These are phyloP conservation scores for Haplosporangium gracile DNA, from an alignment of 192 early-diverging fungal genomes.

Conservation along the genomic window DNA sequence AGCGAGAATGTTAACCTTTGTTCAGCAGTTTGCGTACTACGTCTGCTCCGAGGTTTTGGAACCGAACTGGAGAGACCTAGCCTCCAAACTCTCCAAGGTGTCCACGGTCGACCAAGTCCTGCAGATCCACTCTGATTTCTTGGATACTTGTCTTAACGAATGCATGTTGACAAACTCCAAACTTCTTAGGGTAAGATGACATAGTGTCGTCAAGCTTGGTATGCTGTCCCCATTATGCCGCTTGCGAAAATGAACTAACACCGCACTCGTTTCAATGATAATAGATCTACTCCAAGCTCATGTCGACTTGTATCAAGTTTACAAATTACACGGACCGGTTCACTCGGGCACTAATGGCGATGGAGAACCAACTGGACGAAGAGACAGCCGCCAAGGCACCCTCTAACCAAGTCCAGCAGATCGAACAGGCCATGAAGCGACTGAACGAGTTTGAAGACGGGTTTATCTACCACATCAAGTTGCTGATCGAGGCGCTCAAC, in stretches of 20 bases:
- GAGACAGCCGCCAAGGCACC: constrained; percentile 46
- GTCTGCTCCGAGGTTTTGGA: constrained; percentile 94
- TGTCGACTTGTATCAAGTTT: constrained; percentile 71
- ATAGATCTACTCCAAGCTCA: constrained; percentile 77
- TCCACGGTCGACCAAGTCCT: constrained; percentile 92
- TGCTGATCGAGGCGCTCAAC: constrained; percentile 83
- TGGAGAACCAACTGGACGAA: constrained; percentile 55
- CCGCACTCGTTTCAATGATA: background rate
- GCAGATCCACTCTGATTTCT: constrained; percentile 82
- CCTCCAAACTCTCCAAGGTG: constrained; percentile 69
- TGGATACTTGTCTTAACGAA: constrained; percentile 91
- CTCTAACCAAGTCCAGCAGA: constrained; percentile 44
- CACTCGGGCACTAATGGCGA: constrained; percentile 51
- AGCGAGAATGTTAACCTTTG: constrained; percentile 88
- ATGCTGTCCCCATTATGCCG: background rate
- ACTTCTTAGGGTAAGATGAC: constrained; percentile 78
- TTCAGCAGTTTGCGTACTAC: constrained; percentile 94
- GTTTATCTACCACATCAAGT: constrained; percentile 76
- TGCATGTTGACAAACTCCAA: constrained; percentile 89
- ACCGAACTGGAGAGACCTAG: constrained; percentile 86
- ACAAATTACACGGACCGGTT: constrained; percentile 70
- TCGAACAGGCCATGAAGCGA: constrained; percentile 58
- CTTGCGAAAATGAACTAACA: background rate
- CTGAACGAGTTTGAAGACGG: constrained; percentile 70
- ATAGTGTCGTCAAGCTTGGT: constrained; percentile 17